A percentile compares a stretch with the other conserved stretches of the same genome.
Evolutionary conservation across 306 rosid genomes (phyloP).

Genomic region (Vigna mungo): DNA sequence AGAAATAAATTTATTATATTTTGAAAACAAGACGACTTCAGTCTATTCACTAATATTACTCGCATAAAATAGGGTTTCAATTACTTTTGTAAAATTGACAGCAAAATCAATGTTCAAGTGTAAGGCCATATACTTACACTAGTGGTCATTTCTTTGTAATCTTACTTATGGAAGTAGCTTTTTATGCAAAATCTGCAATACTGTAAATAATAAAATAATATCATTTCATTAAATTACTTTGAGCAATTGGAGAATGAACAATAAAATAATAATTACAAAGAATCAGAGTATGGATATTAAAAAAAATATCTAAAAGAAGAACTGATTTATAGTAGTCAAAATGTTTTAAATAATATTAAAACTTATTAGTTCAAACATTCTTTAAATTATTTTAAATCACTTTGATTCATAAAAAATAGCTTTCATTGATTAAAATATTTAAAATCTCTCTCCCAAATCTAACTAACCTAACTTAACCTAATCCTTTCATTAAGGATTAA

Average conservation of each 20-base stretch:
- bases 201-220: constrained; percentile 43
- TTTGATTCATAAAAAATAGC: too few relatives aligned
- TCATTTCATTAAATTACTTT: constrained; percentile 24
- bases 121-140: constrained; percentile 66
- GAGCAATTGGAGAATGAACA: constrained; percentile 29
- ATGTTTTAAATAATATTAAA: too few relatives aligned
- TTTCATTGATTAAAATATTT: too few relatives aligned
- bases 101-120: constrained; percentile 37
- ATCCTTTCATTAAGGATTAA: too few relatives aligned
- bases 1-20: constrained; percentile 11
- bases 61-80: constrained; percentile 25
- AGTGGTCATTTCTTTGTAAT: constrained; percentile 87
- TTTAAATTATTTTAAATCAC: too few relatives aligned
- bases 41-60: constrained; percentile 6
- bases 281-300: constrained; percentile 1
- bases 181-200: constrained; percentile 96
- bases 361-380: too few relatives aligned
- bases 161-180: constrained; percentile 97
- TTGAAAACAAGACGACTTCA: constrained; percentile 27
- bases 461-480: too few relatives aligned
- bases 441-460: too few relatives aligned
- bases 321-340: not conserved
- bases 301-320: constrained; percentile 4
- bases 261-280: not conserved
- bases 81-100: constrained; percentile 26